Conservation (phyloP, 345 rosid genomes). For the Corymbia maculata region DNA sequence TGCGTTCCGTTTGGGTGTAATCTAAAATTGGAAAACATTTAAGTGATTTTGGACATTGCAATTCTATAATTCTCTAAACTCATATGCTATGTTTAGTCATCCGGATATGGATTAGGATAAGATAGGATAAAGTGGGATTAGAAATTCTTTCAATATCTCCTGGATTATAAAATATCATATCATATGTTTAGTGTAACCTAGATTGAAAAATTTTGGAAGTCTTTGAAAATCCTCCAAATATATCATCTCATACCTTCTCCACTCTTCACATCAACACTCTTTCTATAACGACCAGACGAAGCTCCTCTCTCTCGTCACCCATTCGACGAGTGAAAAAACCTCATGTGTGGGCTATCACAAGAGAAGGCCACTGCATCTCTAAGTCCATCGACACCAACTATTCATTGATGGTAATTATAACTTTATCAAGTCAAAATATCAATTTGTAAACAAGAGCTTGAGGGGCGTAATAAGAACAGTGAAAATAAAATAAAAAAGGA, state of each 20-base stretch:
- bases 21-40: not conserved
- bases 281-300: not conserved
- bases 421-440: not conserved
- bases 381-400: not conserved
- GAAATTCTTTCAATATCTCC: not conserved
- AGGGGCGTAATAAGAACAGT: not conserved
- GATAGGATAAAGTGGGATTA: not conserved
- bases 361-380: not conserved
- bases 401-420: not conserved
- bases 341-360: not conserved
- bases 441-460: not conserved
- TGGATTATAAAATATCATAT: too few species aligned
- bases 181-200: not conserved
- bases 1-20: not conserved
- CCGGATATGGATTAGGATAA: not conserved
- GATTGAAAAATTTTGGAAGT: not conserved
- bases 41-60: not conserved
- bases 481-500: not conserved
- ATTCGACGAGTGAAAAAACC: not conserved
- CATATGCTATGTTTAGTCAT: fast-evolving
- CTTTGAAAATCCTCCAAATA: not conserved
- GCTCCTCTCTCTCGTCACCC: not conserved
- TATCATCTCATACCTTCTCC: not conserved
- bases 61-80: not conserved
- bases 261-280: not conserved